Evolutionary conservation across 1,139 yeast species (phyloP), one percentile per base, ranked within the genome.

Genomic region (Sugiyamaella castrensis): DNA sequence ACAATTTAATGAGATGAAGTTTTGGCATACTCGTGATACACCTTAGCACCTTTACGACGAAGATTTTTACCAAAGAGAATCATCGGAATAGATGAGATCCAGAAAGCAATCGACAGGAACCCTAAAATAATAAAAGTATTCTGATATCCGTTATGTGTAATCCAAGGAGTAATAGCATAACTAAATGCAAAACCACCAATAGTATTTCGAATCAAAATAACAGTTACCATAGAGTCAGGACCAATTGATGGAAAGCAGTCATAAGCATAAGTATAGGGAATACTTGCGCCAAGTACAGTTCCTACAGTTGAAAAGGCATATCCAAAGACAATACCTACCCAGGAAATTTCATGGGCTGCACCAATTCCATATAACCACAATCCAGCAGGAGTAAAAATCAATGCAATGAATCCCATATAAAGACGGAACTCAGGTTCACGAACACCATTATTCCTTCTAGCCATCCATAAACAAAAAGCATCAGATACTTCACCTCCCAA

Each of bases 321-420:
- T 7, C 63, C 66, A 43, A 64, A 49, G 16, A 55, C 59, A 19
- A 61, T 58, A 4, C 58, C 79, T 78, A 76, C 77, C 80, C 88
- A 81, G 71, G 79, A 74, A 51, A 77, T 66, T 33, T 71, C 71
- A 48, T 77, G 80, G 9, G 83, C 85, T 8, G 82, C 73, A 16
- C 94, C 94, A 35, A 84, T 81, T 37, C 94, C 95, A 70, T 85
- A 86, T 74, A 86, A 73, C 57, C 86, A 71, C 50, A 85, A 67
- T 6, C 94, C 94, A 7, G 76, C 69, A 1, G 94, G 89, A 2
- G 87, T 81, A 29, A 84, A 71, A 47, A 85, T 65, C 47, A 82
- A 77, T 6, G 88, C 79, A 16, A 81, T 71, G 50, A 81, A 70
- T 31, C 84, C 70, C 53, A 84, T 79, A 76, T 84, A 84, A 39